Evolutionary conservation across 2,329 filamentous ascomycete species (phyloP).

Genomic region (Beauveria sp.): DNA sequence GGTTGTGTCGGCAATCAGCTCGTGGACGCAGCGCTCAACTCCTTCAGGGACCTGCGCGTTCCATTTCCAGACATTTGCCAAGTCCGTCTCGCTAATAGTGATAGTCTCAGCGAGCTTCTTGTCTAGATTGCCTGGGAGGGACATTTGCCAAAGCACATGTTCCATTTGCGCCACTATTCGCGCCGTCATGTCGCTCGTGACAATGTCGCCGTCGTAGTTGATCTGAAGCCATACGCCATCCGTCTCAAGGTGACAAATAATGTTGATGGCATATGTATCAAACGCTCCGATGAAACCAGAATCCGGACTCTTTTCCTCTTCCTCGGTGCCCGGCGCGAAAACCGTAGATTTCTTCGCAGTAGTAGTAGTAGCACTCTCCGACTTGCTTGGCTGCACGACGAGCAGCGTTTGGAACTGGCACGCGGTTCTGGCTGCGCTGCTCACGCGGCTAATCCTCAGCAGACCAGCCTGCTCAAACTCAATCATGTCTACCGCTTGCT

Average conservation of each 20-base stretch:
- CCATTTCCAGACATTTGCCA: slow-evolving; percentile 8
- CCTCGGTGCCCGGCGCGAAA: not conserved
- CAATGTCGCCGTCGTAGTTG: not conserved
- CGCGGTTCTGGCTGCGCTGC: slow-evolving; percentile 5
- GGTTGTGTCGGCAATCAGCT: slow-evolving; percentile 30
- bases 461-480: slow-evolving; percentile 24
- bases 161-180: not conserved
- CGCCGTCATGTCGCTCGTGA: not conserved
- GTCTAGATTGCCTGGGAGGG: not conserved
- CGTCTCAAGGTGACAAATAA: slow-evolving; percentile 12
- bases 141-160: slow-evolving; percentile 5
- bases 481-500: slow-evolving; percentile 18
- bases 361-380: not conserved
- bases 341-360: not conserved
- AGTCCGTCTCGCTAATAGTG: slow-evolving; percentile 11
- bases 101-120: not conserved
- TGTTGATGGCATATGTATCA: slow-evolving; percentile 12
- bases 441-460: slow-evolving; percentile 20
- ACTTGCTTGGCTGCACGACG: slow-evolving; percentile 19
- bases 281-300: slow-evolving; percentile 11
- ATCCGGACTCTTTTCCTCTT: not conserved
- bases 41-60: slow-evolving; percentile 14
- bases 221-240: slow-evolving; percentile 10
- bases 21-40: slow-evolving; percentile 28
- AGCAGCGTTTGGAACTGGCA: slow-evolving; percentile 23